A percentile compares a stretch with the other conserved stretches of the same genome.
phyloP scores from a whole-genome alignment of 805 yeast species.

The Ogataea degrootiae region DNA sequence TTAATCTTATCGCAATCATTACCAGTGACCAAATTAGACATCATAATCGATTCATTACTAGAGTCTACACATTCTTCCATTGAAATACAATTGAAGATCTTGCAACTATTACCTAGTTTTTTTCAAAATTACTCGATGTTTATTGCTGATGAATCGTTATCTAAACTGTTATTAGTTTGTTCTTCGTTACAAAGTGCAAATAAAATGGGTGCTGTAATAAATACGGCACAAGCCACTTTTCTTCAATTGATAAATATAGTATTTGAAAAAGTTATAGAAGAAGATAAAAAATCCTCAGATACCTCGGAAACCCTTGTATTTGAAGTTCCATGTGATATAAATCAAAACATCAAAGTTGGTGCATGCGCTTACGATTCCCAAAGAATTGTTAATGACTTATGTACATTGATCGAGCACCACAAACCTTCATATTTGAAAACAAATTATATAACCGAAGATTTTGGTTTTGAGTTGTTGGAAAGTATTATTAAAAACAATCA shows the following conservation, averaged over 20 bases:
- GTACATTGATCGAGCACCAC: slow-evolving; percentile 58
- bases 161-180: slow-evolving; percentile 62
- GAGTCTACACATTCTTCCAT: slow-evolving; percentile 73
- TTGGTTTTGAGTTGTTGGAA: slow-evolving; percentile 82
- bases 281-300: slow-evolving; percentile 27
- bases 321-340: slow-evolving; percentile 44
- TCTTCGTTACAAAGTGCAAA: slow-evolving; percentile 64
- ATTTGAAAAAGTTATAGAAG: slow-evolving; percentile 58
- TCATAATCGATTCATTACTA: slow-evolving; percentile 59
- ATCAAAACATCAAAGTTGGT: slow-evolving; percentile 37
- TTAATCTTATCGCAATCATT: slow-evolving; percentile 52
- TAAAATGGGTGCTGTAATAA: slow-evolving; percentile 71
- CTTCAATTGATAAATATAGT: slow-evolving; percentile 78
- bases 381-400: slow-evolving; percentile 66
- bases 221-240: slow-evolving; percentile 90
- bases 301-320: slow-evolving; percentile 11
- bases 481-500: slow-evolving; percentile 65
- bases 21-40: slow-evolving; percentile 46
- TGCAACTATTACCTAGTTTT: slow-evolving; percentile 77
- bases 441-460: slow-evolving; percentile 49
- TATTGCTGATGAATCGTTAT: slow-evolving; percentile 51
- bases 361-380: slow-evolving; percentile 65
- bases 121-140: slow-evolving; percentile 56
- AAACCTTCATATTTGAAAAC: slow-evolving; percentile 51
- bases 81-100: slow-evolving; percentile 80